Evolutionary conservation across 305 asterid genomes (phyloP).

Genomic region (Solanum hybrid): DNA sequence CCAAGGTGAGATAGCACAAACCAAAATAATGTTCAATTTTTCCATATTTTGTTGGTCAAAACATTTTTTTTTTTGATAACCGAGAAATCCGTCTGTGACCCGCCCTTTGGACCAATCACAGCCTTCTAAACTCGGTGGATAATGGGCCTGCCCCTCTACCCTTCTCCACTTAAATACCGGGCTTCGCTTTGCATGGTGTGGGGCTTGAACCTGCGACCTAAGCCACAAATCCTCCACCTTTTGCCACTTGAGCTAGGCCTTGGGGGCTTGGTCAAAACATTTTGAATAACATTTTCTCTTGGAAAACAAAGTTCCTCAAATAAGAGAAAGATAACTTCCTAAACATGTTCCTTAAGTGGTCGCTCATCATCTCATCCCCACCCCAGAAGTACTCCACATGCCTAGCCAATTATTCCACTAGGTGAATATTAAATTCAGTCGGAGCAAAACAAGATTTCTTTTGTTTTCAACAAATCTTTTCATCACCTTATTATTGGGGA

Average conservation of each 20-base stretch:
- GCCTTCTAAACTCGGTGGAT: no score
- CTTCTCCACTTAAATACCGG: no score
- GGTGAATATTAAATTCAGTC: background rate
- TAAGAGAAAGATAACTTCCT: background rate
- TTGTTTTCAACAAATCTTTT: background rate
- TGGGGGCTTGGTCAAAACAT: background rate
- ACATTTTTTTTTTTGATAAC: no score
- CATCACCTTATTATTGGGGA: slow-evolving; percentile 79
- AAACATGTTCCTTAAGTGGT: background rate
- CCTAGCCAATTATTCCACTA: background rate
- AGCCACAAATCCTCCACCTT: no score
- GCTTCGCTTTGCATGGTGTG: no score
- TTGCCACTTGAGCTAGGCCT: no score
- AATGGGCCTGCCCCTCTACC: no score
- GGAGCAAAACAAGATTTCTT: background rate
- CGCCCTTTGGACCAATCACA: no score
- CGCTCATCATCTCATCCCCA: background rate
- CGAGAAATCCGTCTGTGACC: no score
- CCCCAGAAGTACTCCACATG: background rate
- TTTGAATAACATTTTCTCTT: background rate
- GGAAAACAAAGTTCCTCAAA: background rate
- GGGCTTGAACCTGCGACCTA: no score
- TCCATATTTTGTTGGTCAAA: background rate
- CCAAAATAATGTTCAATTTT: background rate
- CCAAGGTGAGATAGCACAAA: background rate